Base-by-base conservation (phyloP, 2,329 filamentous ascomycete genomes). In the Phialophora macrospora region DNA sequence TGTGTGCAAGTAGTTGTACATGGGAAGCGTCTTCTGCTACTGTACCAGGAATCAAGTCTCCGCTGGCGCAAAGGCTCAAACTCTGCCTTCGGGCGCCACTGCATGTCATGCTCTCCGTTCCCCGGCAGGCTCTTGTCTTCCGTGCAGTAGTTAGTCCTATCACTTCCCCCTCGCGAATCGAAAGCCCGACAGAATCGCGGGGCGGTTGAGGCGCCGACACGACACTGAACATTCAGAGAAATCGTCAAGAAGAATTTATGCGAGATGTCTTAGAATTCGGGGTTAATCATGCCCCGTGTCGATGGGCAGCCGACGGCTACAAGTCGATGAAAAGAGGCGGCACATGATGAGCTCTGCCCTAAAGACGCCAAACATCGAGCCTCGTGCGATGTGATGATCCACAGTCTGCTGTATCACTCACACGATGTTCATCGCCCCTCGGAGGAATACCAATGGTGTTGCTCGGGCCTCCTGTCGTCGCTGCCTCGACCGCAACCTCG, bases 81-180 rank as follows among this genome's bases (percentile, higher is more conserved):
- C 38, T 44, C 24, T 24, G 52, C 12, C n/a, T 44, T 59, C 62
- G 62, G 62, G 62, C 49, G 46, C 56, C 55, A 64, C 62, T 64
- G 62, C 62, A 60, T 34, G 55, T 64, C 62, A 64, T 64, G 48
- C 24, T 24, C 20, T 26, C 38, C 38, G 48, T 51, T 14, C 17
- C 11, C 26, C 20, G 48, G 48, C 5, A 28, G 20, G 48, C 26
- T 28, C 17, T 20, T 26, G 22, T 62, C 59, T 62, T 55, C 59
- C 22, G 17, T 30, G 26, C 48, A 41, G 48, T 48, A 24, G 38
- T 44, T n/a, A 44, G 38, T 8, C 17, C 38, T n/a, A 17, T 44
- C 38, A 44, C 17, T 20, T n/a, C 4, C n/a, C n/a, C 38, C 14
- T 44, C 4, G 5, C 17, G 17, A 44, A 44, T 5, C 38, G 38